phyloP scores from a whole-genome alignment of 1,284 basidiomycete species.

The Ustilago shanxiensis region DNA sequence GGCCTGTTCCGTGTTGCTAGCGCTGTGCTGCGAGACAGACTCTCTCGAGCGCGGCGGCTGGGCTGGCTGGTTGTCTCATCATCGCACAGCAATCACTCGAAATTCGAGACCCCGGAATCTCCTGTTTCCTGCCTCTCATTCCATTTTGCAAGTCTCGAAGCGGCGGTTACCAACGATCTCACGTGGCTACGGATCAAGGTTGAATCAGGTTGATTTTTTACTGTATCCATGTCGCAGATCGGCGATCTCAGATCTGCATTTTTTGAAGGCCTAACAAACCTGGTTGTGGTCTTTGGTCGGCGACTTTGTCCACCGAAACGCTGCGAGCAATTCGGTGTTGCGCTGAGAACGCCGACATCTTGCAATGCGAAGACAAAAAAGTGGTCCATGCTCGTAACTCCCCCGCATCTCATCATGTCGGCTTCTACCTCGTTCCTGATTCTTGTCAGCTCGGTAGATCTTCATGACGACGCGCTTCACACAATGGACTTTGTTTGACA shows the following conservation, averaged over 20 bases:
- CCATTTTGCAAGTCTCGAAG: not conserved
- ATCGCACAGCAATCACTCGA: constrained; percentile 13
- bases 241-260: not conserved
- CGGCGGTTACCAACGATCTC: not conserved
- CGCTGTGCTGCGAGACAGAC: not conserved
- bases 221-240: not conserved
- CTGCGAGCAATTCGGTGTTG: too few relatives aligned
- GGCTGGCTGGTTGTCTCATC: not conserved
- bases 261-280: not conserved
- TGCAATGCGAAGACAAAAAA: not conserved
- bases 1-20: constrained; percentile 5
- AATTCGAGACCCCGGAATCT: too few relatives aligned
- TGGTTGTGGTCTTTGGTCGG: not conserved
- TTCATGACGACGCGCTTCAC: not conserved
- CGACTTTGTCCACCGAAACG: constrained; percentile 7
- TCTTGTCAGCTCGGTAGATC: too few relatives aligned
- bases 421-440: too few relatives aligned
- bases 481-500: too few relatives aligned
- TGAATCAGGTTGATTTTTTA: not conserved
- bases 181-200: too few relatives aligned
- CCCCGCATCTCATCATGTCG: not conserved
- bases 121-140: not conserved
- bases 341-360: not conserved
- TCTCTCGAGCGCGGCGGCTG: not conserved
- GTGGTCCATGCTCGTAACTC: constrained; percentile 14